Evolutionary conservation across 2,329 filamentous ascomycete species (phyloP), one percentile per base, ranked within the genome.

Genomic region (Plenodomus lindquistii): DNA sequence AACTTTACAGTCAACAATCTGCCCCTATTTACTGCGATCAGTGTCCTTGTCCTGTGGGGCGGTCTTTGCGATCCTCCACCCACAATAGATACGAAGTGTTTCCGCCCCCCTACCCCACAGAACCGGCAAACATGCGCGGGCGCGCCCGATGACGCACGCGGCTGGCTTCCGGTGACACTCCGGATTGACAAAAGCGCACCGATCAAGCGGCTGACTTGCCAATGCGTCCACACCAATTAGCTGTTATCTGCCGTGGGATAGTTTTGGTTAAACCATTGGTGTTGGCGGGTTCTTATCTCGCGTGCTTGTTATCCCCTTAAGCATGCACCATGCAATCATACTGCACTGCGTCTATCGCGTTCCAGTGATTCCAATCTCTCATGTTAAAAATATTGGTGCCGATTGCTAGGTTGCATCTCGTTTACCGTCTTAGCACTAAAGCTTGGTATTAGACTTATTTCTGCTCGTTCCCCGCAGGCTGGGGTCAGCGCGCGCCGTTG

Each of bases 371-470:
- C 22, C 35, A 2, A 37, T 37, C 11, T 37, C 16, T 10, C 19
- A 11, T 18, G 19, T 37, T 19, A 4, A 38, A 20, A 16, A 9
- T 18, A 9, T 18, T 18, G 6, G 38, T 15, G 9, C 27, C 11
- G 27, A 31, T 31, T 31, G 27, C 27, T 11, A 31, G 27, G 27
- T 31, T 31, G 27, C 27, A 15, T 31, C 27, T 31, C 27, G 38
- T 39, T 44, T 16, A 29, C 37, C 20, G 9, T 27, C 27, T 34
- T 37, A 31, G 41, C 19, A 31, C 40, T 40, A 43, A 44, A 40
- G 40, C 46, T 48, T 45, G 38, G 29, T 38, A 22, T 39, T 42
- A 34, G 48, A 46, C 45, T 35, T 40, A 16, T 29, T 38, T 18
- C 35, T 37, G 40, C 37, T 34, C 27, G 27, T 44, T 24, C 34